A percentile compares a stretch with the other conserved stretches of the same genome.
Evolutionary conservation across 345 rosid species (phyloP).

Genomic region (Lagerstroemia speciosa): DNA sequence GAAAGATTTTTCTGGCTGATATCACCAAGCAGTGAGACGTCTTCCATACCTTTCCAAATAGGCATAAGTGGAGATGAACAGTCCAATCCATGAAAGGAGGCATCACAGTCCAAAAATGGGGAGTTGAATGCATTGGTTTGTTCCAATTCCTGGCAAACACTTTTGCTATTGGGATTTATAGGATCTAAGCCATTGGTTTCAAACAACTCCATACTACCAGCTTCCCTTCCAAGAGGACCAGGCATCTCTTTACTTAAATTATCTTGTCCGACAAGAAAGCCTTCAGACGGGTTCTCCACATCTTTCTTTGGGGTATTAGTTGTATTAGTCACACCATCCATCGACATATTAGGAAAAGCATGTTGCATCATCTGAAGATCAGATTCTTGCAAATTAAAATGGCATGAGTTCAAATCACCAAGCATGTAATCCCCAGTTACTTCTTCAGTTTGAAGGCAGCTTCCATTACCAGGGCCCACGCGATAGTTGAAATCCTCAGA

Average conservation of each 20-base stretch:
- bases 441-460: constrained; percentile 35
- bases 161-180: constrained; percentile 12
- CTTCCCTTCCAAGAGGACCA: constrained; percentile 4
- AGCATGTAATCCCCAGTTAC: constrained; percentile 25
- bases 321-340: constrained; percentile 18
- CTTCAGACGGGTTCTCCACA: constrained; percentile 18
- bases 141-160: constrained; percentile 35
- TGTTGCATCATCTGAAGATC: constrained; percentile 41
- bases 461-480: constrained; percentile 31
- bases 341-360: constrained; percentile 32
- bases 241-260: neutral
- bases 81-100: constrained; percentile 24
- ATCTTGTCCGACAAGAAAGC: constrained; percentile 21
- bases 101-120: no score
- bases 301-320: constrained; percentile 6
- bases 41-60: neutral
- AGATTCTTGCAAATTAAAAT: constrained; percentile 53
- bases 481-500: constrained; percentile 45
- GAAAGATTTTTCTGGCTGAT: constrained; percentile 11
- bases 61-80: constrained; percentile 34
- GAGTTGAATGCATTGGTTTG: constrained; percentile 27
- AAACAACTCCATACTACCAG: neutral
- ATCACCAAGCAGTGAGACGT: constrained; percentile 24
- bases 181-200: neutral
- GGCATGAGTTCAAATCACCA: constrained; percentile 33